Evolutionary conservation across 2,329 filamentous ascomycete species (phyloP), one percentile per base, ranked within the genome.

Genomic region (Verticillium albo-atrum): DNA sequence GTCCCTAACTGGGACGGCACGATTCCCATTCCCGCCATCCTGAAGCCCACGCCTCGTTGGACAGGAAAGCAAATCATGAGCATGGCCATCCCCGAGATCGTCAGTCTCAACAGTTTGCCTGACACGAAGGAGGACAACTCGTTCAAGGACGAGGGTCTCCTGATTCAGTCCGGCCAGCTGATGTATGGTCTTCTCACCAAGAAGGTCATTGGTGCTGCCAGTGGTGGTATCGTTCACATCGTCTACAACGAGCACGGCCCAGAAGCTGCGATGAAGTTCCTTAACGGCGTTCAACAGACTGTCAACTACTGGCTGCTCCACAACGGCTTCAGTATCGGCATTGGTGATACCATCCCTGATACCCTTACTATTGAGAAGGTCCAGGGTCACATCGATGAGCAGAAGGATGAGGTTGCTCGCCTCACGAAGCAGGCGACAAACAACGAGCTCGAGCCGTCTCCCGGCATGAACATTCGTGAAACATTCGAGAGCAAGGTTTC

Each of bases 401-500:
- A 96, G 68, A 99, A 99, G 80, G 80, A 81, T 1, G 87, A 93
- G 66, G 93, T 99, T 59, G 86, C 87, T 51, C 77, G 82, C 2
- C 84, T 96, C 60, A 95, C 93, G 10, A 81, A 82, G 6, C 80
- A 85, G 70, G 96, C 96, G 2, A 96, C 93, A 3, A 86, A 87
- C 56, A 96, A 98, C 73, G 82, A 88, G 67, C 86, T 99, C 54
- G 95, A 99, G 74, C 86, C 93, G n/a, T 79, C 95, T 58, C 95
- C 95, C 51, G 95, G 95, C 84, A 97, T 99, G 93, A 99, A 96
- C 65, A 90, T 99, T 61, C 90, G 96, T 80, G 92, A 97, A 71
- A 98, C 95, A 0, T 99, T 99, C 71, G 95, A 99, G 77, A 96
- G 90, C 78, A 94, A 96, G 77, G 95, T 97, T 34, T 96, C 94